These are phyloP conservation scores for Microdochium nivale DNA, from an alignment of 2,329 filamentous ascomycete species.

Conservation along the genomic window DNA sequence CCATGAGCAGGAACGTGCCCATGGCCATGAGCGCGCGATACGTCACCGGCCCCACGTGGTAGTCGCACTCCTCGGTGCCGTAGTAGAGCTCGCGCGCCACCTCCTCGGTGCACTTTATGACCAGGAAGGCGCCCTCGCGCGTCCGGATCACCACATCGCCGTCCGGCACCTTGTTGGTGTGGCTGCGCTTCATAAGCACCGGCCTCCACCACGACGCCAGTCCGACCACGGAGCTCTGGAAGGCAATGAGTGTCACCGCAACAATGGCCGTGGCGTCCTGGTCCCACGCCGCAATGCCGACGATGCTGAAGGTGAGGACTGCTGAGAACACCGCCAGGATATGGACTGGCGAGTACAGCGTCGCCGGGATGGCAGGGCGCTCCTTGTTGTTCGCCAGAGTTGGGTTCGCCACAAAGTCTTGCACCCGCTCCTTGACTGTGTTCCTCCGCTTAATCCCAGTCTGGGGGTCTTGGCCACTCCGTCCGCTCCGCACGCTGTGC, in stretches of 20 bases:
- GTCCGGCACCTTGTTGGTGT: conserved; percentile 36
- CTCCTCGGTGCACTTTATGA: conserved; percentile 48
- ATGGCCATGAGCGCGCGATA: conserved; percentile 47
- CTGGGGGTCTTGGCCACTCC: conserved; percentile 9
- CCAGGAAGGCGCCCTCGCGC: conserved; percentile 49
- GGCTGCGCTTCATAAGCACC: conserved; percentile 40
- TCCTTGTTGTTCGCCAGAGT: conserved; percentile 27
- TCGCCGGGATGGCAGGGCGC: conserved; percentile 38
- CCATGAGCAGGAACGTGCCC: conserved; percentile 53
- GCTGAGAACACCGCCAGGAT: conserved; percentile 43
- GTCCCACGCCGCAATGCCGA: conserved; percentile 31
- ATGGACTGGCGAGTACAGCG: conserved; percentile 41
- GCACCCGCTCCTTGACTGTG: conserved; percentile 30
- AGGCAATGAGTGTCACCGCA: conserved; percentile 41
- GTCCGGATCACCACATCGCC: conserved; percentile 56
- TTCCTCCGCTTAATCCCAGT: conserved; percentile 18
- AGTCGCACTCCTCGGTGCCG: conserved; percentile 51
- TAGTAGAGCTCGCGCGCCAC: conserved; percentile 55
- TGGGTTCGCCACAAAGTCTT: conserved; percentile 33
- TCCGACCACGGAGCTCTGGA: conserved; percentile 44
- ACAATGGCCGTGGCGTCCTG: conserved; percentile 42
- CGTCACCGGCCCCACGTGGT: conserved; percentile 34
- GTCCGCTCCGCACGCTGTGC: background rate
- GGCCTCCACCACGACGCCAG: conserved; percentile 51
- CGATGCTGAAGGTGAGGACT: conserved; percentile 36